Evolutionary conservation across 495 filamentous ascomycete genomes (phyloP).

Genomic region (Glarea lozoyensis): DNA sequence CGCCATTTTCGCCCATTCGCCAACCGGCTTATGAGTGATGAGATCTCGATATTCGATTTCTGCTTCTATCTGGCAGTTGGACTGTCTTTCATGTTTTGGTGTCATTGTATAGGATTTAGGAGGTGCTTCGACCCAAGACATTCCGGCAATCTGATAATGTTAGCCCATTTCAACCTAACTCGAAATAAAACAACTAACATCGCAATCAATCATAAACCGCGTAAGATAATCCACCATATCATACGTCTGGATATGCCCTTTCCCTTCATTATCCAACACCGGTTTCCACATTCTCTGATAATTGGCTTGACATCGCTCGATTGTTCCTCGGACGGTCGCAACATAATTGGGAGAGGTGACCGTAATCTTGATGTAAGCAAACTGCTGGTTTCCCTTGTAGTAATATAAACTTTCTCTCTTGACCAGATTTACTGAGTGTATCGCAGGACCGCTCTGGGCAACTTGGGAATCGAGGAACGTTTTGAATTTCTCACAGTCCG

Average conservation of each 20-base stretch:
- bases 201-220: slow-evolving; percentile 95
- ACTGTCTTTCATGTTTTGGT: slow-evolving; percentile 50
- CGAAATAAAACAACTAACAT: slow-evolving; percentile 34
- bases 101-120: slow-evolving; percentile 64
- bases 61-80: slow-evolving; percentile 94
- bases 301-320: slow-evolving; percentile 72
- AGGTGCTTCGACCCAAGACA: slow-evolving; percentile 94
- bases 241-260: slow-evolving; percentile 65
- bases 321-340: slow-evolving; percentile 54
- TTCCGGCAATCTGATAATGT: slow-evolving; percentile 62
- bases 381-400: slow-evolving; percentile 87
- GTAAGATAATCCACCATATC: slow-evolving; percentile 93
- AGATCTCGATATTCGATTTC: slow-evolving; percentile 70
- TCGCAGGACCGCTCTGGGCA: slow-evolving; percentile 49
- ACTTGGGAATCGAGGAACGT: slow-evolving; percentile 68
- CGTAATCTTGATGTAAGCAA: slow-evolving; percentile 85
- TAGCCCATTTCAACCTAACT: slow-evolving; percentile 12
- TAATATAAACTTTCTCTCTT: slow-evolving; percentile 84
- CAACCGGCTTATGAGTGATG: slow-evolving; percentile 79
- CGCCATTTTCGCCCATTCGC: slow-evolving; percentile 98
- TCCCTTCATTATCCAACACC: slow-evolving; percentile 41
- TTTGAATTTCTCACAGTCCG: slow-evolving; percentile 68
- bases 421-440: slow-evolving; percentile 67
- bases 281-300: slow-evolving; percentile 82
- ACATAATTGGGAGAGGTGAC: slow-evolving; percentile 82